phyloP scores from a whole-genome alignment of 352 stramenopile genomes.

The Halophytophthora batemanensis region DNA sequence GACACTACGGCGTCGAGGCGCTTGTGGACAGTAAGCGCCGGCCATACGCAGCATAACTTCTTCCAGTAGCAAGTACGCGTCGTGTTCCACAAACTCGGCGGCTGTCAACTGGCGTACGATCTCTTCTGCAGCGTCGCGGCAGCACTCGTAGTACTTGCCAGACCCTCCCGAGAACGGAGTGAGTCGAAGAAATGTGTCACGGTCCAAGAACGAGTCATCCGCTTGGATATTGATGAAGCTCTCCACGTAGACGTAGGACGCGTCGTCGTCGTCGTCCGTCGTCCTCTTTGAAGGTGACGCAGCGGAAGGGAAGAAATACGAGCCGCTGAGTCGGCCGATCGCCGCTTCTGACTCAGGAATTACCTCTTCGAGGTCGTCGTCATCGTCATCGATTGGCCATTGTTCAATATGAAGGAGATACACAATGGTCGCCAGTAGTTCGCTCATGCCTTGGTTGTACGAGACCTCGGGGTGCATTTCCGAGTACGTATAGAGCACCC shows the following conservation, averaged over 20 bases:
- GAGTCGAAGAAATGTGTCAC: slow-evolving; percentile 40
- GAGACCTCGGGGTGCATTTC: slow-evolving; percentile 57
- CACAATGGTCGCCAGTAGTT: slow-evolving; percentile 67
- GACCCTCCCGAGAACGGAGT: slow-evolving; percentile 39
- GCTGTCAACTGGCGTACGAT: slow-evolving; percentile 51
- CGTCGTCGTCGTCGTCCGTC: slow-evolving; percentile 48
- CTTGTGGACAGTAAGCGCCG: slow-evolving; percentile 56
- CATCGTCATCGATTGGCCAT: slow-evolving; percentile 25
- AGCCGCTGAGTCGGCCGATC: slow-evolving; percentile 9
- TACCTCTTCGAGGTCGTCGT: slow-evolving; percentile 17
- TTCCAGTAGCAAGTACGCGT: slow-evolving; percentile 62
- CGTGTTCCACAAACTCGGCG: slow-evolving; percentile 53
- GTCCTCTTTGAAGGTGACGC: slow-evolving; percentile 13
- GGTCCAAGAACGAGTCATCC: slow-evolving; percentile 40
- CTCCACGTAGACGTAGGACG: slow-evolving; percentile 72
- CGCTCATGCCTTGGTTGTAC: slow-evolving; percentile 82
- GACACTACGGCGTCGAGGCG: slow-evolving; percentile 3
- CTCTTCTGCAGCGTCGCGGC: slow-evolving; percentile 46
- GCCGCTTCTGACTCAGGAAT: slow-evolving; percentile 10
- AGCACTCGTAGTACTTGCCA: slow-evolving; percentile 62
- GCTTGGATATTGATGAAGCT: slow-evolving; percentile 55
- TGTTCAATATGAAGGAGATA: slow-evolving; percentile 74
- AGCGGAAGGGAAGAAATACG: slow-evolving; percentile 15
- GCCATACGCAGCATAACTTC: slow-evolving; percentile 78
- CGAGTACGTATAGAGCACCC: slow-evolving; percentile 72